Evolutionary conservation across 73 alveolate species (phyloP).

Genomic region (Stentor roeselii): DNA sequence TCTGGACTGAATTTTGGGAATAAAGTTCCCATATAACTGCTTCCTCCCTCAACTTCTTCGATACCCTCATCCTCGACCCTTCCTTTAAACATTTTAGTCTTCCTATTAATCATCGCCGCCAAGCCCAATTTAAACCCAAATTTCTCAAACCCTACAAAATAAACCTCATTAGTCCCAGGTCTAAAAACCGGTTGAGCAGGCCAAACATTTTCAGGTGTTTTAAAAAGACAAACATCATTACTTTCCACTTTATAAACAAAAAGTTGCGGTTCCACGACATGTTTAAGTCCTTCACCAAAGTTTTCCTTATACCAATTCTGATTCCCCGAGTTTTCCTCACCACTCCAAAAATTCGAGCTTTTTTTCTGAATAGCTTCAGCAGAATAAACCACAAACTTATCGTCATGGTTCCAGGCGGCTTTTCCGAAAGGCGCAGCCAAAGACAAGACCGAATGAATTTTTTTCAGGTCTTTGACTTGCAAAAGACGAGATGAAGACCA

Average conservation of each 20-base stretch:
- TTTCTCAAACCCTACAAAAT: constrained; percentile 1
- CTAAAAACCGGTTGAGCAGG: constrained; percentile 12
- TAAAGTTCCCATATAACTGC: not conserved
- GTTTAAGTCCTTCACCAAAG: not conserved
- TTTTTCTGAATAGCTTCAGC: constrained; percentile 19
- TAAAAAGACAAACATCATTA: not conserved
- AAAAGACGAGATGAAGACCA: not conserved
- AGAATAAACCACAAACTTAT: not conserved
- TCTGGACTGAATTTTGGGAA: constrained; percentile 9
- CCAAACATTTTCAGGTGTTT: not conserved
- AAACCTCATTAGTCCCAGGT: not conserved
- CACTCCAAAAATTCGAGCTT: constrained; percentile 15
- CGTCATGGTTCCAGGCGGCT: not conserved
- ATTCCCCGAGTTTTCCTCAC: constrained; percentile 1
- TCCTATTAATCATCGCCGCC: constrained; percentile 10
- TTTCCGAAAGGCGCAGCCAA: not conserved
- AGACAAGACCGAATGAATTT: not conserved
- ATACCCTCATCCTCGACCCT: not conserved
- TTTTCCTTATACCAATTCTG: not conserved
- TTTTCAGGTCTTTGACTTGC: constrained; percentile 10
- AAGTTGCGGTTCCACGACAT: not conserved
- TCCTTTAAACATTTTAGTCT: not conserved
- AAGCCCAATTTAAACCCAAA: not conserved
- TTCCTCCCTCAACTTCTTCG: not conserved
- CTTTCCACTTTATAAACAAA: not conserved